Percentiles rank a stretch among this genome's conserved stretches.
These are phyloP conservation scores for Aethionema arabicum DNA, from an alignment of 345 rosid species.

Conservation along the genomic window DNA sequence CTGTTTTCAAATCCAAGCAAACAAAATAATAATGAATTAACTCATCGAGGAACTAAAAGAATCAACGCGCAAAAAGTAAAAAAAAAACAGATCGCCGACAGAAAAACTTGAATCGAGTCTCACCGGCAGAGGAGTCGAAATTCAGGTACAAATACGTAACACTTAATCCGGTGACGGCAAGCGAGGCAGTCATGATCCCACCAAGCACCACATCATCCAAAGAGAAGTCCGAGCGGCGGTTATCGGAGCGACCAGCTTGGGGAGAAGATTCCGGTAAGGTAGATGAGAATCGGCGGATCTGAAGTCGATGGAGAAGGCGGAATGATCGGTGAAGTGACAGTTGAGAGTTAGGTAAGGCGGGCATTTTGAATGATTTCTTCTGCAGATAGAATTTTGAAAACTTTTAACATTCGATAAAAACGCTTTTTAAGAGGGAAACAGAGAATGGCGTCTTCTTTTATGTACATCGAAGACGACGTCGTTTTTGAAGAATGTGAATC, in stretches of 20 bases:
- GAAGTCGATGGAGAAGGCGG: constrained; percentile 46
- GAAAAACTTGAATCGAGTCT: constrained; percentile 58
- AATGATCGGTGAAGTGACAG: constrained; percentile 40
- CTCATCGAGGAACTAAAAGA: background rate
- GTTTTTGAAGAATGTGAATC: constrained; percentile 3
- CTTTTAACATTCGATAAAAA: background rate
- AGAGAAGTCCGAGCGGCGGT: constrained; percentile 22
- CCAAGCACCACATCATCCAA: constrained; percentile 47
- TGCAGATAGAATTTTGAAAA: constrained; percentile 16
- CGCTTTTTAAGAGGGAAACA: constrained; percentile 5
- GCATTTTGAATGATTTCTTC: constrained; percentile 35
- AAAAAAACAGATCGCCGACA: constrained; percentile 34
- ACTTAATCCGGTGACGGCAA: constrained; percentile 67
- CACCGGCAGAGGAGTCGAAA: constrained; percentile 44
- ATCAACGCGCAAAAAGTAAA: constrained; percentile 26
- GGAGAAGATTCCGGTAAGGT: constrained; percentile 36
- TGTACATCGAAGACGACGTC: constrained; percentile 2
- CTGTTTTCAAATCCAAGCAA: constrained; percentile 41
- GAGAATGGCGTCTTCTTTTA: constrained; percentile 26
- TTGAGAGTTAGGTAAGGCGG: constrained; percentile 39
- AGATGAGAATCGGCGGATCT: constrained; percentile 42
- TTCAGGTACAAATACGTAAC: constrained; percentile 54
- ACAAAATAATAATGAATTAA: background rate
- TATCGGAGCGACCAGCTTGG: constrained; percentile 23
- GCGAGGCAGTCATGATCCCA: constrained; percentile 36